Percentiles rank a stretch among this genome's conserved stretches.
Evolutionary conservation across 1,284 basidiomycete species (phyloP).

Genomic region (Wallemia ichthyophaga): DNA sequence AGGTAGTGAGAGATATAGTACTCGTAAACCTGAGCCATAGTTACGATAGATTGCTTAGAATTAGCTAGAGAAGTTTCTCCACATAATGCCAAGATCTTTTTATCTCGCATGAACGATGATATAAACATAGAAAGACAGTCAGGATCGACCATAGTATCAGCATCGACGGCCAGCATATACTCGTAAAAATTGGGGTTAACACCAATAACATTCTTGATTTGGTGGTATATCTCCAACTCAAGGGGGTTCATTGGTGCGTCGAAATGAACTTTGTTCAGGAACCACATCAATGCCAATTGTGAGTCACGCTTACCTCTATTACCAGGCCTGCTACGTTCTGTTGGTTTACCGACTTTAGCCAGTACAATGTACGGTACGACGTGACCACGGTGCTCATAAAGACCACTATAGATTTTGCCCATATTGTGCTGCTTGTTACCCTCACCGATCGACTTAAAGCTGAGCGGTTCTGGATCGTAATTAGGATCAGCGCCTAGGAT

Average conservation of each 20-base stretch:
- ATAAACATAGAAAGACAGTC: constrained; percentile 62
- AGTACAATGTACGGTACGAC: constrained; percentile 87
- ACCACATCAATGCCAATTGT: constrained; percentile 85
- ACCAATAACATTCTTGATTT: constrained; percentile 97
- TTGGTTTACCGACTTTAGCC: constrained; percentile 90
- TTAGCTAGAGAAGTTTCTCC: constrained; percentile 76
- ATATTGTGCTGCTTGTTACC: constrained; percentile 91
- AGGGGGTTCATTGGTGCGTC: constrained; percentile 84
- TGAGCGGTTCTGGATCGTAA: constrained; percentile 72
- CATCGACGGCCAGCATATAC: constrained; percentile 86
- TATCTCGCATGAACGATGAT: constrained; percentile 58
- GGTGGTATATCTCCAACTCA: constrained; percentile 92
- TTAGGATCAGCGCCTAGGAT: constrained; percentile 83
- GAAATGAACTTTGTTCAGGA: constrained; percentile 96
- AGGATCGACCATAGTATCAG: constrained; percentile 75
- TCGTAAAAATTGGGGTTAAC: constrained; percentile 97
- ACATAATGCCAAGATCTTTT: constrained; percentile 72
- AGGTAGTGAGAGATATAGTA: constrained; percentile 94
- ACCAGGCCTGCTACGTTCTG: constrained; percentile 67
- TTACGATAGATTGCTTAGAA: constrained; percentile 70
- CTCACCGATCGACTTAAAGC: constrained; percentile 76
- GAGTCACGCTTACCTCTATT: constrained; percentile 93
- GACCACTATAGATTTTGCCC: constrained; percentile 87
- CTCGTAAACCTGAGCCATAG: constrained; percentile 99
- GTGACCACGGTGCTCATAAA: constrained; percentile 80